phyloP scores from a whole-genome alignment of 2,329 filamentous ascomycete species.

The Xylaria sp. region DNA sequence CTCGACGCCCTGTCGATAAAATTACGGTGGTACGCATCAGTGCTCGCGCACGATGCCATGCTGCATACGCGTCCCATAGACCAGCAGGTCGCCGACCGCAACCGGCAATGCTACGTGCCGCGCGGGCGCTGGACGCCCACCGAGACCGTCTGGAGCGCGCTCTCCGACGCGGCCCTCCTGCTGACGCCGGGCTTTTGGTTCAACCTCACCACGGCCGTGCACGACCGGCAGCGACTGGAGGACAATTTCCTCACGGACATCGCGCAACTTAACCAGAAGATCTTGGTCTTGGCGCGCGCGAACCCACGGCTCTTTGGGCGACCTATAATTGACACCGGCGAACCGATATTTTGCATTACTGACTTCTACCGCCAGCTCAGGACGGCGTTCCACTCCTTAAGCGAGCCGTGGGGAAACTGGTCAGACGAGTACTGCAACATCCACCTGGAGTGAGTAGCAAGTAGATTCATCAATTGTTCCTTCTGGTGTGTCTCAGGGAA shows the following conservation, averaged over 20 bases:
- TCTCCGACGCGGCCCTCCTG: slow-evolving; percentile 37
- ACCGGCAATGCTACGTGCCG: slow-evolving; percentile 26
- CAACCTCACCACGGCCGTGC: slow-evolving; percentile 3
- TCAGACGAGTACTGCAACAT: too few relatives aligned
- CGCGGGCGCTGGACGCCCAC: slow-evolving; percentile 2
- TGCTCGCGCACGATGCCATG: slow-evolving; percentile 4
- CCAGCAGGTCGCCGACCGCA: slow-evolving; percentile 7
- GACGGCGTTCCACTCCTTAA: slow-evolving; percentile 15
- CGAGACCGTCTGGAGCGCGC: slow-evolving; percentile 2
- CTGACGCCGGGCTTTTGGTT: slow-evolving; percentile 43
- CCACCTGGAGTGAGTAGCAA: too few relatives aligned
- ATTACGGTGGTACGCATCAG: slow-evolving; percentile 10
- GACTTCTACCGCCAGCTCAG: slow-evolving; percentile 14
- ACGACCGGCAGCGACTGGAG: not conserved
- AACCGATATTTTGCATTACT: too few relatives aligned
- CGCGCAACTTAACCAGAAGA: not conserved
- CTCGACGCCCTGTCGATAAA: too few relatives aligned
- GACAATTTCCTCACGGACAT: not conserved
- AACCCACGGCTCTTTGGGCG: too few relatives aligned
- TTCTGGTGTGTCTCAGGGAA: too few relatives aligned
- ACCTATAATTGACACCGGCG: too few relatives aligned
- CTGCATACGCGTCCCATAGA: not conserved
- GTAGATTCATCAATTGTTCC: too few relatives aligned
- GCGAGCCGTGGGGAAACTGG: slow-evolving; percentile 26
- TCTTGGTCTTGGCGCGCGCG: too few relatives aligned